Base-by-base conservation (phyloP, 257 asterid species). In the Nicotiana tabacum region DNA sequence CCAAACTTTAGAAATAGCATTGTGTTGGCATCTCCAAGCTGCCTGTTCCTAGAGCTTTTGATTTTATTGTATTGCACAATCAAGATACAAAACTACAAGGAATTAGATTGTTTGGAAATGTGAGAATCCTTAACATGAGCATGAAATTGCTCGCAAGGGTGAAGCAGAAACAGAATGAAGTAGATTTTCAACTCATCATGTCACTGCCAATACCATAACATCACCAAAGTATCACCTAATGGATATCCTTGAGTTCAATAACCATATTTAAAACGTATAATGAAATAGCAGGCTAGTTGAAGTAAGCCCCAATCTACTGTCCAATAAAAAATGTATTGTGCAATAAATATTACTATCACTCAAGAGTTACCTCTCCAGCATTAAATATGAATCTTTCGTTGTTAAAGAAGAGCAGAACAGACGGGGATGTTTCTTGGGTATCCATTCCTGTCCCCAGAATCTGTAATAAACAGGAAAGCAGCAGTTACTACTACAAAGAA, bases 391-490 rank as follows among this genome's bases (percentile, higher is more conserved):
- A 92, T 83, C 99, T 90, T 86, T 94, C 98, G 87, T 93, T 90
- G 90, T 94, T 97, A 84, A 96, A 94, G 88, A 92, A 96, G 67
- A 96, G 92, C 69, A 96, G 89, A 84, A 94, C 98, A 6, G 99
- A 91, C 55, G 99, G 93, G 9, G 98, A 93, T 48, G 99, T 96
- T 83, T 96, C 99, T 85, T 94, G 98, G 29, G 98, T 96, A 88
- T 96, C 99, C 99, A 96, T 93, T 70, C 99, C 99, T 77, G 99
- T 96, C 81, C 99, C 99, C 72, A 96, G 90, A 86, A 96, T 93
- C 99, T 96, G 93, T 88, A 92, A 82, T 66, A 82, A 24, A 80
- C 9, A 2, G 18, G 10, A 68, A 18, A 2, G 2, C 2, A 39
- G 56, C 56, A 2, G 35, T 67, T 33, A 66, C 8, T 67, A 66